Conservation (phyloP, 192 early-diverging fungal genomes). For the Podila horticola region DNA sequence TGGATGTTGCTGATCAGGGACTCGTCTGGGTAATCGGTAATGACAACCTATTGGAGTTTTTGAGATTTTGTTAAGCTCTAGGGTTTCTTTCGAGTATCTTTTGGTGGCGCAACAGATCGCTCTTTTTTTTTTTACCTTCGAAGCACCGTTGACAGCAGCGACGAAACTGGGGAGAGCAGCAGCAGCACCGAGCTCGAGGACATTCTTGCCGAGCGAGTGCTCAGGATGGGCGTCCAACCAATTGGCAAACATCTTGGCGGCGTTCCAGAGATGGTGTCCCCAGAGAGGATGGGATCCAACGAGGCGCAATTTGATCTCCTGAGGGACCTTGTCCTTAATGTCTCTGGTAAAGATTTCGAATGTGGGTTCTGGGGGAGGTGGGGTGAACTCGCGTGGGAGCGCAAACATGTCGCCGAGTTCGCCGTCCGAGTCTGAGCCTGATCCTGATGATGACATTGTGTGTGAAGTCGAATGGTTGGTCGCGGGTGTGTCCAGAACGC, state of each 20-base stretch:
- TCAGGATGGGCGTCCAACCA: slow-evolving; percentile 79
- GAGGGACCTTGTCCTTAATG: slow-evolving; percentile 31
- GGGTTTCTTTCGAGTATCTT: no score
- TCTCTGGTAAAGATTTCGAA: slow-evolving; percentile 65
- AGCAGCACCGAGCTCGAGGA: slow-evolving; percentile 88
- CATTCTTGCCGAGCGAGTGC: slow-evolving; percentile 65
- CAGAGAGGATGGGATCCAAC: slow-evolving; percentile 84
- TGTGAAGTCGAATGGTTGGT: neutral
- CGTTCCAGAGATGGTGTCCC: slow-evolving; percentile 94
- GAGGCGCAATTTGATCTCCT: slow-evolving; percentile 63
- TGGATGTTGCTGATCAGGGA: slow-evolving; percentile 81
- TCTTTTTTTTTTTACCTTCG: slow-evolving; percentile 50
- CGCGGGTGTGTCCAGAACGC: neutral
- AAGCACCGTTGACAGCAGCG: slow-evolving; percentile 75
- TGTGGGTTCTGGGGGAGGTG: slow-evolving; percentile 64
- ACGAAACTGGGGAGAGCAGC: slow-evolving; percentile 85
- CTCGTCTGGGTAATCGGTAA: slow-evolving; percentile 84
- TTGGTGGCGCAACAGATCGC: neutral
- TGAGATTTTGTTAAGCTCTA: neutral
- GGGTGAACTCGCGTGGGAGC: slow-evolving; percentile 32
- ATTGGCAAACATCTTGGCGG: slow-evolving; percentile 81
- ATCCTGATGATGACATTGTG: slow-evolving; percentile 25
- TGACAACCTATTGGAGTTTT: slow-evolving; percentile 54
- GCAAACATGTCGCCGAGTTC: slow-evolving; percentile 50
- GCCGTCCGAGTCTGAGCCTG: slow-evolving; percentile 36